Conservation (phyloP, 1,284 basidiomycete genomes). For the Papiliotrema flavescens region DNA sequence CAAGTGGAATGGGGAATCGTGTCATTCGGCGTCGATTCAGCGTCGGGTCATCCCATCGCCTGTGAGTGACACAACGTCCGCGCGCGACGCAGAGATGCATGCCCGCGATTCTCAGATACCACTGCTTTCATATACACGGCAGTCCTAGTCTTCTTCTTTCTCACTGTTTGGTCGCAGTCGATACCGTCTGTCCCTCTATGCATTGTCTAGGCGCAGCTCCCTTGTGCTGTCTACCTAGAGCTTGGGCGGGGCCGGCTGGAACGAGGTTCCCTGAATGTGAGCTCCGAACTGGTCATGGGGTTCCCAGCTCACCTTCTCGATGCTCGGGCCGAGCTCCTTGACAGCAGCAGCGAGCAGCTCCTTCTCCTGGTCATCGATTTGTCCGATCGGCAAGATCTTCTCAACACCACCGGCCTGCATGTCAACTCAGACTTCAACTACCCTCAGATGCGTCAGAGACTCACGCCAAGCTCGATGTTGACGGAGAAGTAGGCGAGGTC, state of each 20-base stretch:
- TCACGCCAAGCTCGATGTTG: conserved; percentile 82
- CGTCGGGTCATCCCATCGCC: too few species aligned
- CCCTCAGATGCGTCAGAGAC: conserved; percentile 12
- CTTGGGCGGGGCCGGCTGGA: conserved; percentile 47
- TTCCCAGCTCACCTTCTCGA: conserved; percentile 49
- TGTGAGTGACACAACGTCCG: too few species aligned
- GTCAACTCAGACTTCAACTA: background rate
- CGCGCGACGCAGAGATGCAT: too few species aligned
- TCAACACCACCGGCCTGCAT: conserved; percentile 51
- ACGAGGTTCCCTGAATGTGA: conserved; percentile 37
- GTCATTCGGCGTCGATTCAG: too few species aligned
- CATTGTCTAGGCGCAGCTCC: background rate
- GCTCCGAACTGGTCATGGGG: background rate
- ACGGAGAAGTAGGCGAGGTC: conserved; percentile 82
- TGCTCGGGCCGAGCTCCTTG: conserved; percentile 54
- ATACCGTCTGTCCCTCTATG: background rate
- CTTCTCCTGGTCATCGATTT: conserved; percentile 53
- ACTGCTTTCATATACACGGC: too few species aligned
- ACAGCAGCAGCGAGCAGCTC: conserved; percentile 53
- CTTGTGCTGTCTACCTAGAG: conserved; percentile 25
- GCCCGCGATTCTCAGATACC: too few species aligned
- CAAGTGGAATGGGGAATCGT: too few species aligned
- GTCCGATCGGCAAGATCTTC: conserved; percentile 55
- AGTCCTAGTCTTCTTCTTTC: too few species aligned
- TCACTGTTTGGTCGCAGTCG: too few species aligned